Evolutionary conservation across 2,329 filamentous ascomycete species (phyloP).

Genomic region (Pseudonectria foliicola): DNA sequence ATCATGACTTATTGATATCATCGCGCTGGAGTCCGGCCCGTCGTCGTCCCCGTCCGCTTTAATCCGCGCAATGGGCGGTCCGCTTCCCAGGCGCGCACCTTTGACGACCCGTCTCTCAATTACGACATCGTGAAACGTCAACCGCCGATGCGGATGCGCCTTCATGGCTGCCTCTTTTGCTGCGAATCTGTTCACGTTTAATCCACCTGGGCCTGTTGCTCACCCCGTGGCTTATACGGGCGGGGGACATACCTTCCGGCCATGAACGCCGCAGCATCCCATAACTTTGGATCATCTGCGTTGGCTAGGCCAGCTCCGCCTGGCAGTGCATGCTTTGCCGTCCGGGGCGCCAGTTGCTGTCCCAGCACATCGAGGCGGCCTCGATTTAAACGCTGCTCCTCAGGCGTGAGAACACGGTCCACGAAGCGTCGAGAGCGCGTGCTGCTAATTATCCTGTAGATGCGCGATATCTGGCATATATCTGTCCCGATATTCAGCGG

Average conservation of each 20-base stretch:
- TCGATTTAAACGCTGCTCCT: slow-evolving; percentile 23
- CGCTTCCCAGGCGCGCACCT: slow-evolving; percentile 25
- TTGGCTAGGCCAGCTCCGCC: slow-evolving; percentile 1
- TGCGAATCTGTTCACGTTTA: slow-evolving; percentile 54
- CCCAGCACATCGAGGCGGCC: slow-evolving; percentile 11
- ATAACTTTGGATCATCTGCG: slow-evolving; percentile 19
- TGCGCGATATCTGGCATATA: slow-evolving; percentile 63
- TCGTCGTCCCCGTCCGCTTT: slow-evolving; percentile 19
- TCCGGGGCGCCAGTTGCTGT: neutral
- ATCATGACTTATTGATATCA: slow-evolving; percentile 82
- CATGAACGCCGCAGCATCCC: slow-evolving; percentile 29
- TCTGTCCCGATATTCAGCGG: slow-evolving; percentile 68
- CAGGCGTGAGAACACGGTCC: slow-evolving; percentile 37
- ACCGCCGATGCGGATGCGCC: slow-evolving; percentile 51
- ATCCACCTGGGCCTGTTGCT: too few relatives aligned
- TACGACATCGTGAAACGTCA: slow-evolving; percentile 57
- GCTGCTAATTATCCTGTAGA: slow-evolving; percentile 49
- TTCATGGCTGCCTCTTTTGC: slow-evolving; percentile 73
- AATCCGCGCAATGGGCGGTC: slow-evolving; percentile 40
- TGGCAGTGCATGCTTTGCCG: neutral
- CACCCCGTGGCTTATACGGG: too few relatives aligned
- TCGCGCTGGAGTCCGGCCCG: slow-evolving; percentile 46
- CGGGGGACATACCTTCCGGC: slow-evolving; percentile 26
- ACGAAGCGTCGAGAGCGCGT: slow-evolving; percentile 38
- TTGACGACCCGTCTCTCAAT: slow-evolving; percentile 29